Evolutionary conservation across 192 early-diverging fungal genomes (phyloP), one percentile per base, ranked within the genome.

Genomic region (Podila clonocystis): DNA sequence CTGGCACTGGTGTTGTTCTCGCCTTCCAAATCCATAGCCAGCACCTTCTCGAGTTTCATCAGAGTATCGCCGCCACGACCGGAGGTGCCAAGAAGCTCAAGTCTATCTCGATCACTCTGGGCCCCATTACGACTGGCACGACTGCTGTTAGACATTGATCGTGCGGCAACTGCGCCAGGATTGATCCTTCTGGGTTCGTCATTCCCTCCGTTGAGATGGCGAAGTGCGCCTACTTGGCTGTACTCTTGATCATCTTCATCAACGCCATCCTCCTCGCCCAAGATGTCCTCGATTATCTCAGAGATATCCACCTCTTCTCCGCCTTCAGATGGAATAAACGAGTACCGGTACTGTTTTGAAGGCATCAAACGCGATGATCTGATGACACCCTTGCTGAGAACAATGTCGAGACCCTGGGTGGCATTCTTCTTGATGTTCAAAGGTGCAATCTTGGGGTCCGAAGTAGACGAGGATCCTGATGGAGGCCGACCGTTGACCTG

Each of bases 281-380:
- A 82, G 34, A 85, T 82, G 57, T 85, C 75, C 50, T 85, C 84
- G 45, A 85, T 85, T 33, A 85, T 82, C 41, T 85, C 80, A 4
- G 80, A 82, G 49, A 85, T 85, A 67, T 85, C 84, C n/a, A 85
- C 73, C 15, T 75, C 80, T 19, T 82, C 75, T 4, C 80, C 80
- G 13, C 80, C 80, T 33, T 79, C 67, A 5, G 41, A 26, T 29
- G 84, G 75, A 63, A 85, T 80, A 65, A 85, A 85, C 4, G 84
- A 85, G 50, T 85, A 85, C 24, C 84, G 84, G 48, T 80, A 80
- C 55, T 82, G 68, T 63, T 80, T 85, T n/a, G 75, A 67, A 34
- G 73, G 65, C 61, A 85, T 75, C 58, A 83, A 60, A 3, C 82
- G 63, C 30, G 84, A 85, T 28, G 80, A 82, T 30, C 84, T 55